Base-by-base conservation (phyloP, 352 stramenopile species). In the Phytopythium mirpurense region DNA sequence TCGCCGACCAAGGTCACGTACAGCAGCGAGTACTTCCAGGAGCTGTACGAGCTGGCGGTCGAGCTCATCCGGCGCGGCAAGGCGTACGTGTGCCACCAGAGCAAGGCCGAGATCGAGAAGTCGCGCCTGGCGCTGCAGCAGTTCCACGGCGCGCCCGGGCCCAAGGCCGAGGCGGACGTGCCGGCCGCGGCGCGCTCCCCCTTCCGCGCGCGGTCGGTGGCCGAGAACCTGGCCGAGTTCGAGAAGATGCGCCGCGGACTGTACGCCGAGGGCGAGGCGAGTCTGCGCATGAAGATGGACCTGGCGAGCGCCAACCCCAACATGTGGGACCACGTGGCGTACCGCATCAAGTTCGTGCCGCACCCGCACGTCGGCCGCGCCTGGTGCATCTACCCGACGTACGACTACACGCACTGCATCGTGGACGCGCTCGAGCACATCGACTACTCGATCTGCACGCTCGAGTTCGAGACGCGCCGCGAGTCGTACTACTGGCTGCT, bases 391-490 rank as follows among this genome's bases (percentile, higher is more conserved):
- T 99, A 99, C 76, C 97, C 97, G 11, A 98, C 96, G 6, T 99
- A 99, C 72, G 97, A 99, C 80, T 99, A 98, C 70, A 99, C 97
- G 57, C 97, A 99, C 80, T 98, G 97, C 73, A 98, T 99, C 63
- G 80, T 93, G 35, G 95, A 98, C 65, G 96, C 95, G 27, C 72
- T 99, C 15, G 97, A 99, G 76, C 89, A 99, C 70, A 98, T 99
- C 65, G 97, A 99, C 76, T 99, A 99, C 73, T 98, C 92, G 48
- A 99, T 99, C 60, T 99, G 97, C 74, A 99, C 97, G 35, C 87
- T 99, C 54, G 97, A 99, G 74, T 99, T 99, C 70, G 97, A 99
- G 77, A 98, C 93, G 19, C 84, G 97, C 15, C 86, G 96, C 37
- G 96, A 99, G 69, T 97, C 93, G 34, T 99, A 99, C 78, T 99